Evolutionary conservation across 176 grass and related monocot genomes (phyloP).

Genomic region (Aechmea fasciata): DNA sequence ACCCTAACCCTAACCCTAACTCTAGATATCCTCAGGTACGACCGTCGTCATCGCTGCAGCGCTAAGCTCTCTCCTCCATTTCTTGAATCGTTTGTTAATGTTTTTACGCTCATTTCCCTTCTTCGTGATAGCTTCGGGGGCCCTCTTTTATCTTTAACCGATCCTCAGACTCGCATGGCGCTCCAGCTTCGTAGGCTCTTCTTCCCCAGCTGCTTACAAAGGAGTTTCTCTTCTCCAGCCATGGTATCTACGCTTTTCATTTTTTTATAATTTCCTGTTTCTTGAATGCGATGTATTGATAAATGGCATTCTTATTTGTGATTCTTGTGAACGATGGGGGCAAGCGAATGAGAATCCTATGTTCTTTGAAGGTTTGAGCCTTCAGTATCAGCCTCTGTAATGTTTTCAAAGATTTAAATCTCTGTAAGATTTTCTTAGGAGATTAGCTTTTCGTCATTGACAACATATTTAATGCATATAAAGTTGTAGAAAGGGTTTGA

Average conservation of each 20-base stretch:
- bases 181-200: slow-evolving; percentile 68
- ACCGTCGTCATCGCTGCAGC: not conserved
- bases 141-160: not conserved
- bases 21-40: slow-evolving; percentile 1
- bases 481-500: not conserved
- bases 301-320: not conserved
- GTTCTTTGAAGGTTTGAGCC: no score
- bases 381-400: no score
- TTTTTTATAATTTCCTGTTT: not conserved
- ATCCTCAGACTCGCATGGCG: slow-evolving; percentile 31
- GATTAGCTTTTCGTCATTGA: not conserved
- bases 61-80: not conserved
- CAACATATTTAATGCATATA: not conserved
- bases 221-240: slow-evolving; percentile 21
- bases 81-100: not conserved
- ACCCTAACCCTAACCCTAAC: slow-evolving; percentile 39
- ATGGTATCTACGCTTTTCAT: slow-evolving; percentile 32
- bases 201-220: slow-evolving; percentile 29
- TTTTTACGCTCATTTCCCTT: not conserved
- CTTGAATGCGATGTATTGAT: not conserved
- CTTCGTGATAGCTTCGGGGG: slow-evolving; percentile 7
- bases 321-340: not conserved
- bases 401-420: no score
- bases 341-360: not conserved
- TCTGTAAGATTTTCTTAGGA: no score